Evolutionary conservation across 495 filamentous ascomycete genomes (phyloP).

Genomic region (Lepraria neglecta): DNA sequence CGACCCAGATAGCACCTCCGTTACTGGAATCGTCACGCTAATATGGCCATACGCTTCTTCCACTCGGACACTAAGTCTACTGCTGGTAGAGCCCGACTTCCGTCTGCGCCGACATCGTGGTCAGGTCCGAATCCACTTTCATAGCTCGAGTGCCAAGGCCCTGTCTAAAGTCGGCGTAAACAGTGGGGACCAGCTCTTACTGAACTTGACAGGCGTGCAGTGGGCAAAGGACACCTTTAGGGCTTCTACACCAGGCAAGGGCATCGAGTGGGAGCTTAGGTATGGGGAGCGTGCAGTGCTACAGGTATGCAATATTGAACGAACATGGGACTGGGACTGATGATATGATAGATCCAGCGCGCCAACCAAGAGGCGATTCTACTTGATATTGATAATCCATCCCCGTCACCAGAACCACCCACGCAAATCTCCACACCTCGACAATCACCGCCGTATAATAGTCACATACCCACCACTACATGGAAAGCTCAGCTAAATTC

Average conservation of each 20-base stretch:
- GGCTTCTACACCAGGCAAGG: constrained; percentile 55
- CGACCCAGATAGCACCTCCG: constrained; percentile 33
- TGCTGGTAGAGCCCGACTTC: constrained; percentile 81
- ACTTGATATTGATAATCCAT: constrained; percentile 45
- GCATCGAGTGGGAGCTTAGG: constrained; percentile 68
- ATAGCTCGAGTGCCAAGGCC: constrained; percentile 62
- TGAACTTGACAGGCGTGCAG: constrained; percentile 60
- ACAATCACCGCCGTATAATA: constrained; percentile 16
- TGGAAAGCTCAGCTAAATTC: constrained; percentile 3
- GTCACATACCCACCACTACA: constrained; percentile 7
- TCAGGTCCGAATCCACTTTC: constrained; percentile 76
- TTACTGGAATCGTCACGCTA: constrained; percentile 69
- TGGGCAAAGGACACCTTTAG: constrained; percentile 46
- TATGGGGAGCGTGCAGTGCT: constrained; percentile 52
- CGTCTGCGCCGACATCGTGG: constrained; percentile 71
- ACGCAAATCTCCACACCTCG: constrained; percentile 10
- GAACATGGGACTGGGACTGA: constrained; percentile 1
- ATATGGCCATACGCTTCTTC: constrained; percentile 88
- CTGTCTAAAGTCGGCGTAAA: constrained; percentile 59
- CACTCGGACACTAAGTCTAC: constrained; percentile 61
- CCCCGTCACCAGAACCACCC: constrained; percentile 24
- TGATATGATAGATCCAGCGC: constrained; percentile 32
- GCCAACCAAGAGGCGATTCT: constrained; percentile 32
- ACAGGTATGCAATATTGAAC: constrained; percentile 42
- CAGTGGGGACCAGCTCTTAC: constrained; percentile 66